Evolutionary conservation across 805 yeast species (phyloP).

Genomic region (Sugiyamaella floridensis): DNA sequence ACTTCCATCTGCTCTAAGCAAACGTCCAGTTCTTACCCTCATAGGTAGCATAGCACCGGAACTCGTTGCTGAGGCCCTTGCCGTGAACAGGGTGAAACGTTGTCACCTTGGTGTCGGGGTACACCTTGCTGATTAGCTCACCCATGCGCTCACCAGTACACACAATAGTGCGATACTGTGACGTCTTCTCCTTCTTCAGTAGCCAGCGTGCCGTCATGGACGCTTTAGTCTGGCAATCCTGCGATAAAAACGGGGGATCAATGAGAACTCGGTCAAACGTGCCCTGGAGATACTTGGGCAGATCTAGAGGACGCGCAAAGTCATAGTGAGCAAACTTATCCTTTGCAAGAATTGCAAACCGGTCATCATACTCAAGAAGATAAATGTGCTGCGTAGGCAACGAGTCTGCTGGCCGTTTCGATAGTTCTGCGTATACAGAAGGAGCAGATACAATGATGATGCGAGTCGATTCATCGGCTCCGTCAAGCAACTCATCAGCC

Average conservation of each 20-base stretch:
- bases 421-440: constrained; percentile 80
- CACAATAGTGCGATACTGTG: constrained; percentile 42
- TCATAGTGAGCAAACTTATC: constrained; percentile 68
- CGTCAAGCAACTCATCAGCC: constrained; percentile 67
- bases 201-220: constrained; percentile 57
- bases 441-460: constrained; percentile 84
- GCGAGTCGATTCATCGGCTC: constrained; percentile 64
- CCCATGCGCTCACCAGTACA: constrained; percentile 90
- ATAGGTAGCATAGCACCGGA: constrained; percentile 73
- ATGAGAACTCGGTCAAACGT: constrained; percentile 66
- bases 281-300: constrained; percentile 50
- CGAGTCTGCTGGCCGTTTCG: constrained; percentile 41
- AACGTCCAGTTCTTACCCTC: constrained; percentile 66
- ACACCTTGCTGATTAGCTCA: constrained; percentile 49
- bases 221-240: constrained; percentile 70
- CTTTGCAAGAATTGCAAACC: constrained; percentile 72
- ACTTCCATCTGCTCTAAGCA: too few species aligned
- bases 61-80: constrained; percentile 82
- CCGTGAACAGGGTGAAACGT: constrained; percentile 71
- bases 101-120: constrained; percentile 61
- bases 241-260: constrained; percentile 85
- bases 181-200: constrained; percentile 34
- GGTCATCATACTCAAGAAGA: constrained; percentile 68
- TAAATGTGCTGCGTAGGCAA: constrained; percentile 58
- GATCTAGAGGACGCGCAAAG: constrained; percentile 58